Conservation (phyloP, 225 moss, liverwort and hornwort genomes). For the Pleurozium schreberi region DNA sequence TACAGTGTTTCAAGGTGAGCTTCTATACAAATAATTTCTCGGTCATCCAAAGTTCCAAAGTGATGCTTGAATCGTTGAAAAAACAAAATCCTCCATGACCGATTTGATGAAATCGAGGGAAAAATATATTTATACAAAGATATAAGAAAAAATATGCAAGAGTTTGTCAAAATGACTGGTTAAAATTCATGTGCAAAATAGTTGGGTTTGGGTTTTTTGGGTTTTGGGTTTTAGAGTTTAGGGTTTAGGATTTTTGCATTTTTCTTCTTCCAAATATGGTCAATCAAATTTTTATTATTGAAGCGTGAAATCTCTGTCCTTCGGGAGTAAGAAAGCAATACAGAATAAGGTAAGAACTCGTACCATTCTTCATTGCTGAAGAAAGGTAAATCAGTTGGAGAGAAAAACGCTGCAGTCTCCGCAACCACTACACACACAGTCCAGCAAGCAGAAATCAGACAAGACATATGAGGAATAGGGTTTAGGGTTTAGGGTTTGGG, state of each 20-base stretch:
- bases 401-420: conserved; percentile 62
- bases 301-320: neutral
- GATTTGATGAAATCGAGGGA: neutral
- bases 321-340: neutral
- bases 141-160: neutral
- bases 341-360: neutral
- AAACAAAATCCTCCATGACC: neutral
- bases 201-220: too few relatives aligned
- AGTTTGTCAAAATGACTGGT: neutral
- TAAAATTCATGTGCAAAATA: too few relatives aligned
- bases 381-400: conserved; percentile 51
- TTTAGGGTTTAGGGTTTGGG: neutral
- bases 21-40: neutral
- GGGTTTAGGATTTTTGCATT: too few relatives aligned
- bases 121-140: neutral
- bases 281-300: neutral
- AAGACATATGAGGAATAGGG: neutral
- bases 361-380: conserved; percentile 77
- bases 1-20: neutral
- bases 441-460: neutral
- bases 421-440: conserved; percentile 42
- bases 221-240: too few relatives aligned
- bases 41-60: neutral
- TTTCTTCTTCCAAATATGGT: too few relatives aligned
- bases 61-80: neutral